These are phyloP conservation scores for Porphyra umbilicalis DNA, from an alignment of 31 red algal genomes.

Conservation along the genomic window DNA sequence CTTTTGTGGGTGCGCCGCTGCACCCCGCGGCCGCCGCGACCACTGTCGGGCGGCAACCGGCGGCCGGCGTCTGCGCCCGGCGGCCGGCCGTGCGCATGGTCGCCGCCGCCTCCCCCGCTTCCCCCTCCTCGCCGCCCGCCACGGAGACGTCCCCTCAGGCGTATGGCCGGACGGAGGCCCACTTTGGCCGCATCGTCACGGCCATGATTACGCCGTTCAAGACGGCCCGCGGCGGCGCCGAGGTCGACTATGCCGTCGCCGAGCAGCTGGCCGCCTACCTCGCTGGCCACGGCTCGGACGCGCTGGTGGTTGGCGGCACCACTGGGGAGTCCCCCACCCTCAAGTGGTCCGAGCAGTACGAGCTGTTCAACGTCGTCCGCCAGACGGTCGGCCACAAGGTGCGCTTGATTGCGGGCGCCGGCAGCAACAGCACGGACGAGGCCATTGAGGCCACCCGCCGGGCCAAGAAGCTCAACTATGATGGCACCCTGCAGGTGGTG, in stretches of 20 bases:
- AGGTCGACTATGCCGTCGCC: constrained; percentile 85
- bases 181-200: constrained; percentile 78
- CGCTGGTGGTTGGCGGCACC: constrained; percentile 84
- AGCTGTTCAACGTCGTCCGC: constrained; percentile 83
- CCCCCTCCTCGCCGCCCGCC: not conserved
- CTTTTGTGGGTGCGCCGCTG: not conserved
- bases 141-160: not conserved
- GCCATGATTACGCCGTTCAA: constrained; percentile 97
- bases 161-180: not conserved
- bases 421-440: constrained; percentile 94
- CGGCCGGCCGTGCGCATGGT: not conserved
- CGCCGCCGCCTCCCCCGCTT: not conserved
- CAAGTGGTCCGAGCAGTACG: constrained; percentile 96
- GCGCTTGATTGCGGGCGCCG: constrained; percentile 89
- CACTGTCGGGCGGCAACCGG: too few relatives aligned
- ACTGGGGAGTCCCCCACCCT: constrained; percentile 95
- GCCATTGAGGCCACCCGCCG: constrained; percentile 81
- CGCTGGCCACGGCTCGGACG: constrained; percentile 81
- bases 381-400: constrained; percentile 61
- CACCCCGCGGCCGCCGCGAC: not conserved
- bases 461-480: constrained; percentile 72
- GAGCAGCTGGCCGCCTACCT: constrained; percentile 85
- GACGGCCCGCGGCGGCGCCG: constrained; percentile 20
- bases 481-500: constrained; percentile 96
- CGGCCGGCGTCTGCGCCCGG: not conserved